Conservation (phyloP, 495 filamentous ascomycete genomes). For the Aspergillus mulundensis region DNA sequence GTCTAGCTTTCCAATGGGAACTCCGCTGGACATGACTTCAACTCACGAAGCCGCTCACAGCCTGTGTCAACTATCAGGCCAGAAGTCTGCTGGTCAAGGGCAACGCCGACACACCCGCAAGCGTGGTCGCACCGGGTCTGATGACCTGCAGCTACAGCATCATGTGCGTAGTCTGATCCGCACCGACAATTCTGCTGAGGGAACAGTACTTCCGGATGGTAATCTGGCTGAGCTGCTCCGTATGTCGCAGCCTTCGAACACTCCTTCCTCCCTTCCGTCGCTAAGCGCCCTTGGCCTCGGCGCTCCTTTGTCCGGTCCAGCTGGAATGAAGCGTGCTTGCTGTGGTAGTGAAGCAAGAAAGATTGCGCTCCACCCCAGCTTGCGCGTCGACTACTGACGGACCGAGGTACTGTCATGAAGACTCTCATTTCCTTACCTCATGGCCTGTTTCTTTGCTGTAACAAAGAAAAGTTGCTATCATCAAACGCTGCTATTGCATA, state of each 20-base stretch:
- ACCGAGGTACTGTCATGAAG: slow-evolving; percentile 15
- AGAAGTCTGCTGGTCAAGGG: slow-evolving; percentile 11
- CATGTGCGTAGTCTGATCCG: slow-evolving; percentile 62
- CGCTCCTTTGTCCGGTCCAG: slow-evolving; percentile 34
- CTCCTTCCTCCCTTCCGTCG: slow-evolving; percentile 11
- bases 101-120: slow-evolving; percentile 49
- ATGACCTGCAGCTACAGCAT: slow-evolving; percentile 64
- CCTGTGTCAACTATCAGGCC: slow-evolving; percentile 58
- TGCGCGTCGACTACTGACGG: slow-evolving; percentile 30
- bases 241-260: slow-evolving; percentile 15
- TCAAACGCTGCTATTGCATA: slow-evolving; percentile 16
- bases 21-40: slow-evolving; percentile 41
- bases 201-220: slow-evolving; percentile 37
- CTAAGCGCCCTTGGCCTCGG: slow-evolving; percentile 21
- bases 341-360: slow-evolving; percentile 43
- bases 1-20: slow-evolving; percentile 48
- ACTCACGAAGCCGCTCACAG: slow-evolving; percentile 59
- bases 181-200: slow-evolving; percentile 26
- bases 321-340: slow-evolving; percentile 46
- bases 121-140: slow-evolving; percentile 64
- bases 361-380: slow-evolving; percentile 34
- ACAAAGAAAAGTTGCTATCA: slow-evolving; percentile 19
- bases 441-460: slow-evolving; percentile 12
- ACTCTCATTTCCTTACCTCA: slow-evolving; percentile 5
- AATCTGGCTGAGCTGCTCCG: slow-evolving; percentile 40